phyloP scores from a whole-genome alignment of 1,284 basidiomycete genomes.

The Ganoderma multipileum region DNA sequence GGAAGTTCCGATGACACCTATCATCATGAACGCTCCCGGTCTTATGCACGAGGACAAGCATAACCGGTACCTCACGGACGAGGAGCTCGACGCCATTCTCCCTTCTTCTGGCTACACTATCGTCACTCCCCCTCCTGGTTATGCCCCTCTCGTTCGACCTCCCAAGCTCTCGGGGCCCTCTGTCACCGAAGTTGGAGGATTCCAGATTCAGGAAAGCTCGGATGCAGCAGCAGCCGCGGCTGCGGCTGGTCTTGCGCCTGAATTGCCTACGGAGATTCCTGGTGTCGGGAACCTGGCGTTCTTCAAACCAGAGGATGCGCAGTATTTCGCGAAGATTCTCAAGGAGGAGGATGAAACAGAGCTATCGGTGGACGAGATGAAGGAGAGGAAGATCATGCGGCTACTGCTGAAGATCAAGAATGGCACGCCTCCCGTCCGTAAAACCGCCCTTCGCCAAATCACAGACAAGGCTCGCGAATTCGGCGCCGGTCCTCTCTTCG shows the following conservation, averaged over 20 bases:
- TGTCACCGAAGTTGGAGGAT: conserved; percentile 80
- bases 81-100: conserved; percentile 92
- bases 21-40: conserved; percentile 87
- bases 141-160: conserved; percentile 84
- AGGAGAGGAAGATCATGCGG: conserved; percentile 99
- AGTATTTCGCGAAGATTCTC: conserved; percentile 97
- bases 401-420: conserved; percentile 99
- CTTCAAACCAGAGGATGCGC: conserved; percentile 98
- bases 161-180: conserved; percentile 81
- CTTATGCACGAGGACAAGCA: conserved; percentile 91
- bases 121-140: conserved; percentile 93
- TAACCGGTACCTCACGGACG: conserved; percentile 93
- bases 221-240: conserved; percentile 87
- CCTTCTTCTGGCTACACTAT: conserved; percentile 90
- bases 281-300: conserved; percentile 97
- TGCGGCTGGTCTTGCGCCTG: conserved; percentile 91
- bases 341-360: conserved; percentile 96
- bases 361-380: conserved; percentile 96
- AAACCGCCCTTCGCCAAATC: conserved; percentile 97
- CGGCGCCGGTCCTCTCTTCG: conserved; percentile 98
- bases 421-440: conserved; percentile 97
- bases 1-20: conserved; percentile 71
- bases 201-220: conserved; percentile 95
- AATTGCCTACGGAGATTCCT: conserved; percentile 98
- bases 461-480: conserved; percentile 99